Conservation (phyloP, 2,329 filamentous ascomycete genomes). For the Stemphylium lycopersici region DNA sequence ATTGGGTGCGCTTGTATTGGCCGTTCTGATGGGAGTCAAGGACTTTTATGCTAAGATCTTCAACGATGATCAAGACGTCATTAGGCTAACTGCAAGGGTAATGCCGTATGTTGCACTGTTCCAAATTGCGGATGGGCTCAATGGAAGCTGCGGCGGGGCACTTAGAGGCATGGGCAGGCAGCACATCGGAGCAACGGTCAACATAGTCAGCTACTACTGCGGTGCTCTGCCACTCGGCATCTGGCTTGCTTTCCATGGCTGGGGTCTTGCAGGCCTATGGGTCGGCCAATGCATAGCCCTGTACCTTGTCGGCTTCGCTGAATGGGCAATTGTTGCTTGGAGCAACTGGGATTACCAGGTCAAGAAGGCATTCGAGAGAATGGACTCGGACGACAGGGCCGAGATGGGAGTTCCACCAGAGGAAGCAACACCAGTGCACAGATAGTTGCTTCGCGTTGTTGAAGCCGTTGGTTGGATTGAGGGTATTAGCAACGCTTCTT, state of each 20-base stretch:
- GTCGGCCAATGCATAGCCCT: slow-evolving; percentile 75
- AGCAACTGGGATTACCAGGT: slow-evolving; percentile 81
- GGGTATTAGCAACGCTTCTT: slow-evolving; percentile 25
- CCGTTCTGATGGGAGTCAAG: slow-evolving; percentile 71
- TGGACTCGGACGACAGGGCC: slow-evolving; percentile 62
- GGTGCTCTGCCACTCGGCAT: slow-evolving; percentile 82
- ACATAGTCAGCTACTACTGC: slow-evolving; percentile 82
- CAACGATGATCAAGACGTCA: slow-evolving; percentile 76
- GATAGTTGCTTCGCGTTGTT: slow-evolving; percentile 7
- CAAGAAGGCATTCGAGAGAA: slow-evolving; percentile 70
- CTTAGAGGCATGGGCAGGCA: slow-evolving; percentile 85
- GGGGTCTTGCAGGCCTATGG: slow-evolving; percentile 82
- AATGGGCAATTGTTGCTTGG: slow-evolving; percentile 80
- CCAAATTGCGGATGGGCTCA: slow-evolving; percentile 87
- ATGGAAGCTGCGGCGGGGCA: slow-evolving; percentile 81
- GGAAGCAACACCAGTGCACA: slow-evolving; percentile 23
- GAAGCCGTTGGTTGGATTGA: slow-evolving; percentile 3
- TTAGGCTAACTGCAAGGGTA: slow-evolving; percentile 74
- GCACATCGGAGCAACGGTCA: slow-evolving; percentile 82
- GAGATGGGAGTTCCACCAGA: slow-evolving; percentile 45
- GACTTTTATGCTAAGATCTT: slow-evolving; percentile 79
- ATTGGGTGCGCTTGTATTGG: slow-evolving; percentile 70
- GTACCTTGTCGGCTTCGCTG: slow-evolving; percentile 76
- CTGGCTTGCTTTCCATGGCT: slow-evolving; percentile 83
- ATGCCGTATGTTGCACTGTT: slow-evolving; percentile 88